Conservation (phyloP, 2,329 filamentous ascomycete species). For the Balansia obtecta region DNA sequence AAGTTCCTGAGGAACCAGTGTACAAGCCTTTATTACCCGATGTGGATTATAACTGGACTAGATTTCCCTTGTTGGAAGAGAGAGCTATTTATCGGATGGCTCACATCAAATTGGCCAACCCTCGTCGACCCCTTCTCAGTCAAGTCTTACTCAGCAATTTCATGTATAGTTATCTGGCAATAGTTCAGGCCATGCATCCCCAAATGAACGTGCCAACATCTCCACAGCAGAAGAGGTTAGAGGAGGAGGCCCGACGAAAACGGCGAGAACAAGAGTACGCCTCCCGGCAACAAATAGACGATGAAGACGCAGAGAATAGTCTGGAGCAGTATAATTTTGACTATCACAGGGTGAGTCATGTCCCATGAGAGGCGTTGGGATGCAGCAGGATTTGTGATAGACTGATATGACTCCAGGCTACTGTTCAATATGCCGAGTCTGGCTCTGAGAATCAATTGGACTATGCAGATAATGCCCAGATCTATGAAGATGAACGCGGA, state of each 20-base stretch:
- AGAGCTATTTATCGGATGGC: slow-evolving; percentile 97
- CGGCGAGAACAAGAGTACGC: slow-evolving; percentile 37
- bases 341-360: slow-evolving; percentile 35
- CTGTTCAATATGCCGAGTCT: slow-evolving; percentile 34
- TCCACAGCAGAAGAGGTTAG: slow-evolving; percentile 54
- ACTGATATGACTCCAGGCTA: slow-evolving; percentile 18
- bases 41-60: slow-evolving; percentile 89
- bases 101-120: slow-evolving; percentile 97
- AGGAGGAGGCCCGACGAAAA: slow-evolving; percentile 40
- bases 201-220: slow-evolving; percentile 85
- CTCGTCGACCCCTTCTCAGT: slow-evolving; percentile 78
- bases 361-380: not conserved
- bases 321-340: slow-evolving; percentile 41
- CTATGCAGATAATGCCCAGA: slow-evolving; percentile 39
- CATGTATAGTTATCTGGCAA: slow-evolving; percentile 98
- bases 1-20: slow-evolving; percentile 66
- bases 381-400: slow-evolving; percentile 5
- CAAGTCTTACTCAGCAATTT: slow-evolving; percentile 97
- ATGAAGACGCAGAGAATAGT: slow-evolving; percentile 33
- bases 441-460: slow-evolving; percentile 31
- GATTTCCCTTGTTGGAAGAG: slow-evolving; percentile 91
- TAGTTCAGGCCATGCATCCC: slow-evolving; percentile 97
- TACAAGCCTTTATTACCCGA: slow-evolving; percentile 67
- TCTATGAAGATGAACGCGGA: slow-evolving; percentile 39
- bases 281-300: slow-evolving; percentile 32